Conservation (phyloP, 2,329 filamentous ascomycete species). For the Ceratocystis colombiana region DNA sequence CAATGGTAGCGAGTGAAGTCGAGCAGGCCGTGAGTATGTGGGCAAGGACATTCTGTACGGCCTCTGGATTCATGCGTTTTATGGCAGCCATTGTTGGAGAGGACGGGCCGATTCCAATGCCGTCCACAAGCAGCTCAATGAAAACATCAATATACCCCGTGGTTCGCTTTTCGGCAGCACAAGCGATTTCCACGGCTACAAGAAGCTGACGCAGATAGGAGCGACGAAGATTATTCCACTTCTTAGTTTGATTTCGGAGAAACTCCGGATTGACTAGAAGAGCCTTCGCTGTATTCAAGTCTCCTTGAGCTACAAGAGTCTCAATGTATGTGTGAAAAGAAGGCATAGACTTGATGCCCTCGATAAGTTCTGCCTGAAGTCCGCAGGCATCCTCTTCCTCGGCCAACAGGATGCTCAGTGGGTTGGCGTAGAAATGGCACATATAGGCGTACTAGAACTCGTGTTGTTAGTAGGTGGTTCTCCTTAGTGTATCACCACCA, state of each 20-base stretch:
- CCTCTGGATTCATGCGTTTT: slow-evolving; percentile 49
- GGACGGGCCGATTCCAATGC: slow-evolving; percentile 43
- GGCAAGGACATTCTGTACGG: slow-evolving; percentile 37
- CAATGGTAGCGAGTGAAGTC: slow-evolving; percentile 34
- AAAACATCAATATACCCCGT: slow-evolving; percentile 35
- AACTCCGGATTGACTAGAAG: slow-evolving; percentile 14
- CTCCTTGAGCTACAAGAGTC: slow-evolving; percentile 16
- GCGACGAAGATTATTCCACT: slow-evolving; percentile 11
- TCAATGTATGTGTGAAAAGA: slow-evolving; percentile 48
- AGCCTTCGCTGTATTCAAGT: slow-evolving; percentile 10
- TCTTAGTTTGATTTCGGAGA: slow-evolving; percentile 4
- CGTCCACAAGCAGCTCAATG: slow-evolving; percentile 48
- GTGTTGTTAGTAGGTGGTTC: neutral
- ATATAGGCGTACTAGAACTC: slow-evolving; percentile 62
- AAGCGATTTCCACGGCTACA: slow-evolving; percentile 19
- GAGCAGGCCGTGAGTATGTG: slow-evolving; percentile 35
- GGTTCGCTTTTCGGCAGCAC: slow-evolving; percentile 20
- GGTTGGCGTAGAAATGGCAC: slow-evolving; percentile 75
- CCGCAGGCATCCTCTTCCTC: slow-evolving; percentile 27
- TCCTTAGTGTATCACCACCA: neutral
- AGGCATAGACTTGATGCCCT: slow-evolving; percentile 56
- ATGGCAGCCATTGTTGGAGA: slow-evolving; percentile 48
- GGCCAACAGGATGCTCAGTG: slow-evolving; percentile 54
- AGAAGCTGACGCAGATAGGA: slow-evolving; percentile 17
- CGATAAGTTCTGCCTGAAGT: slow-evolving; percentile 51